phyloP scores from a whole-genome alignment of 768 basidiomycete species.

The Mrakia blollopis region DNA sequence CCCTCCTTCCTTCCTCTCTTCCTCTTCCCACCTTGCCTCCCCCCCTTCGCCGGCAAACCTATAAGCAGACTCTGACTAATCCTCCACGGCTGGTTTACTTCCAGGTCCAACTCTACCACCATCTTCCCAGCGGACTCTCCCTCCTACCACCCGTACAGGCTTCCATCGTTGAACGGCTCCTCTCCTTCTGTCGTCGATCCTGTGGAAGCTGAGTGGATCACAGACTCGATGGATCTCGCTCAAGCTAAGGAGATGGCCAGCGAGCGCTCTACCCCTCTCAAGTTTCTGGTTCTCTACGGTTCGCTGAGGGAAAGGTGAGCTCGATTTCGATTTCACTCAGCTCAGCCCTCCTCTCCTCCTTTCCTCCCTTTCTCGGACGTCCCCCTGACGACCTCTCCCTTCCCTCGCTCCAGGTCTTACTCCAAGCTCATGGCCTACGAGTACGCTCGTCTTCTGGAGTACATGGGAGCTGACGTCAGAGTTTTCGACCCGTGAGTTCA shows the following conservation, averaged over 20 bases:
- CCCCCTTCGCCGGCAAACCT: too few species aligned
- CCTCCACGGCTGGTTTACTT: too few species aligned
- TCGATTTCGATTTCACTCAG: neutral
- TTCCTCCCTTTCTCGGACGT: neutral
- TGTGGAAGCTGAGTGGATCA: neutral
- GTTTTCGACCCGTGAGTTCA: conserved; percentile 40
- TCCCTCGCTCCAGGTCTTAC: conserved; percentile 39
- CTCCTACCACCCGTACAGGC: neutral
- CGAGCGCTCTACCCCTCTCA: conserved; percentile 7
- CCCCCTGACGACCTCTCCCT: too few species aligned
- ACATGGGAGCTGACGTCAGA: conserved; percentile 41
- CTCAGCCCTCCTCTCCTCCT: neutral
- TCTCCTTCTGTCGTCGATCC: neutral
- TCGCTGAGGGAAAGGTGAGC: conserved; percentile 41
- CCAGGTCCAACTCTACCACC: too few species aligned
- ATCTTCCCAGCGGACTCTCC: neutral
- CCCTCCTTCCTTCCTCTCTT: too few species aligned
- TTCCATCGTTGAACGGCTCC: neutral
- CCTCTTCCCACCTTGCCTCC: too few species aligned
- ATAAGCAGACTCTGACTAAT: too few species aligned
- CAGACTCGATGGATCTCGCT: neutral
- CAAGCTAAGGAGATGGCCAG: neutral
- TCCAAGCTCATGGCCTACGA: conserved; percentile 44
- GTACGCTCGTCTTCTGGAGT: conserved; percentile 40
- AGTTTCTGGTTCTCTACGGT: conserved; percentile 43